Conservation (phyloP, 1,284 basidiomycete genomes). For the Vanrija sp. region DNA sequence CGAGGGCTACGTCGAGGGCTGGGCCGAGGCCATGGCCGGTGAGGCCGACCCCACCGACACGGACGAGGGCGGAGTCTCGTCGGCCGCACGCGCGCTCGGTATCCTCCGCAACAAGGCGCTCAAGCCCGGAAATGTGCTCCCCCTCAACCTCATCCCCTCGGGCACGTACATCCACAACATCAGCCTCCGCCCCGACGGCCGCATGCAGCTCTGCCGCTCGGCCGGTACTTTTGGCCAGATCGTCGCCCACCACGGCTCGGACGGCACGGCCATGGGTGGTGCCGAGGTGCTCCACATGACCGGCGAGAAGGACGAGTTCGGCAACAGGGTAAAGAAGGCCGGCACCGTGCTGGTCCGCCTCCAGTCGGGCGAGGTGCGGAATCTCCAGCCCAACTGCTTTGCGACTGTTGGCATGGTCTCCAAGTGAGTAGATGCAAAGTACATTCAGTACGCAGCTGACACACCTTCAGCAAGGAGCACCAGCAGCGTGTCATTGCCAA, state of each 20-base stretch:
- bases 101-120: slow-evolving; percentile 79
- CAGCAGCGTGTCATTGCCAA: slow-evolving; percentile 82
- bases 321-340: slow-evolving; percentile 22
- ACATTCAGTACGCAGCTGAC: too few relatives aligned
- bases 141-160: slow-evolving; percentile 82
- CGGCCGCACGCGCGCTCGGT: slow-evolving; percentile 61
- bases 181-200: slow-evolving; percentile 69
- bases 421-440: slow-evolving; percentile 55
- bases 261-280: slow-evolving; percentile 48
- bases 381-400: slow-evolving; percentile 73
- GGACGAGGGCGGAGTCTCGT: slow-evolving; percentile 49
- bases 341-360: slow-evolving; percentile 66
- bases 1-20: slow-evolving; percentile 67
- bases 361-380: slow-evolving; percentile 88
- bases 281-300: slow-evolving; percentile 39
- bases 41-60: slow-evolving; percentile 30
- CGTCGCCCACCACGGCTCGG: slow-evolving; percentile 59
- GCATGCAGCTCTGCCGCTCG: slow-evolving; percentile 77
- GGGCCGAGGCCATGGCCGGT: slow-evolving; percentile 44
- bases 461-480: slow-evolving; percentile 61
- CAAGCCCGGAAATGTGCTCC: slow-evolving; percentile 89
- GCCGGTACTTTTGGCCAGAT: slow-evolving; percentile 85
- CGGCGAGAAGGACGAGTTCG: slow-evolving; percentile 20
- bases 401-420: slow-evolving; percentile 90
- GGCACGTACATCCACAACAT: slow-evolving; percentile 89